phyloP scores from a whole-genome alignment of 73 alveolate genomes.

The Halteria grandinella region DNA sequence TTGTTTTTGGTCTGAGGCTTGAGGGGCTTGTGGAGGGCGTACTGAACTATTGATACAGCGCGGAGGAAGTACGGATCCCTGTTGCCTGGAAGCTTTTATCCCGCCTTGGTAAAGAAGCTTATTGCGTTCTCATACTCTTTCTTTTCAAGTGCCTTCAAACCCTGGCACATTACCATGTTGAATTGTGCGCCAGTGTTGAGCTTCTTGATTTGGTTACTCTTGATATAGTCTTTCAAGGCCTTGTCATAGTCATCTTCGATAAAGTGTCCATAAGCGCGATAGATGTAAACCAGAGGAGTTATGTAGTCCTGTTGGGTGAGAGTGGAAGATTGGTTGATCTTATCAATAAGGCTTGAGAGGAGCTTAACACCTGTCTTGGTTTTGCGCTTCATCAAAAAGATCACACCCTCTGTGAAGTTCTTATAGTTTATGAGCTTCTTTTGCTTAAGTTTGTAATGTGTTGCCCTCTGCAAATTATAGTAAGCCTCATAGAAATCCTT shows the following conservation, averaged over 20 bases:
- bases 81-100: constrained; percentile 58
- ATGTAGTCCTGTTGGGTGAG: constrained; percentile 50
- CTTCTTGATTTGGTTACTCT: constrained; percentile 51
- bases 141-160: constrained; percentile 52
- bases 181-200: constrained; percentile 53
- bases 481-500: constrained; percentile 88
- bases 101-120: constrained; percentile 62
- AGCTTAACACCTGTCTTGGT: constrained; percentile 78
- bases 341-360: constrained; percentile 64
- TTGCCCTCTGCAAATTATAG: constrained; percentile 74
- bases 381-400: constrained; percentile 83
- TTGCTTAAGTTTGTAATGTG: constrained; percentile 65
- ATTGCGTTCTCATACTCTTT: constrained; percentile 66
- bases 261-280: constrained; percentile 88
- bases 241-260: constrained; percentile 74
- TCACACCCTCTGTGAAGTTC: constrained; percentile 84
- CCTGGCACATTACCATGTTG: constrained; percentile 60
- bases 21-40: constrained; percentile 52
- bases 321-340: constrained; percentile 18
- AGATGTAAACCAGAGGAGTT: constrained; percentile 68
- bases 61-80: constrained; percentile 58
- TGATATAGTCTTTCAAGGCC: constrained; percentile 66
- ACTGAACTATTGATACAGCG: constrained; percentile 62
- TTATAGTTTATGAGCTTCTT: constrained; percentile 65
- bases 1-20: constrained; percentile 51